phyloP scores from a whole-genome alignment of 257 asterid species.

The Buddleja alternifolia region DNA sequence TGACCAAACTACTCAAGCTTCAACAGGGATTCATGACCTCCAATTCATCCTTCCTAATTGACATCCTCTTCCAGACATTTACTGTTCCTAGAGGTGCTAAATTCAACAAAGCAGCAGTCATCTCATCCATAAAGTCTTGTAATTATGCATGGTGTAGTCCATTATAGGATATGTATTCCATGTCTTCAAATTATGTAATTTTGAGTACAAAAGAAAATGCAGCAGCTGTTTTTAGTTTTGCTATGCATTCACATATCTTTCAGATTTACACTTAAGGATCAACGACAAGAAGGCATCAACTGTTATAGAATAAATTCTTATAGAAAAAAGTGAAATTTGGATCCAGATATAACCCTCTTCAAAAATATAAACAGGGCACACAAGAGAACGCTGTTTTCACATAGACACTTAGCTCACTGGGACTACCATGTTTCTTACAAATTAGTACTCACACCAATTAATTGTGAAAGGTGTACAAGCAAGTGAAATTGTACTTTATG shows the following conservation, averaged over 20 bases:
- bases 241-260: too few relatives aligned
- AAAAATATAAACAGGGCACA: background rate
- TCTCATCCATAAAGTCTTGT: background rate
- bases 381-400: background rate
- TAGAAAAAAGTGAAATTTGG: background rate
- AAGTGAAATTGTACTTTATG: background rate
- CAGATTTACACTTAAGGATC: slow-evolving; percentile 10
- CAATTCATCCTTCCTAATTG: slow-evolving; percentile 21
- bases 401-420: slow-evolving; percentile 16
- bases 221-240: slow-evolving; percentile 1
- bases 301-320: background rate
- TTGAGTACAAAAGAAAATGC: background rate
- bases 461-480: slow-evolving; percentile 2
- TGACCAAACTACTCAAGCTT: background rate
- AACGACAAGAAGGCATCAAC: background rate
- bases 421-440: background rate
- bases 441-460: slow-evolving; percentile 17
- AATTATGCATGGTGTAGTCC: background rate
- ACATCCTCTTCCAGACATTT: background rate
- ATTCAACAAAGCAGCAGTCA: background rate
- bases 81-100: slow-evolving; percentile 18
- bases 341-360: slow-evolving; percentile 7
- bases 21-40: slow-evolving; percentile 17
- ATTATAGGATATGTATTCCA: background rate
- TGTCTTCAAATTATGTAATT: background rate